Evolutionary conservation across 768 basidiomycete species (phyloP), one percentile per base, ranked within the genome.

Genomic region (Leccinum subgranulosum): DNA sequence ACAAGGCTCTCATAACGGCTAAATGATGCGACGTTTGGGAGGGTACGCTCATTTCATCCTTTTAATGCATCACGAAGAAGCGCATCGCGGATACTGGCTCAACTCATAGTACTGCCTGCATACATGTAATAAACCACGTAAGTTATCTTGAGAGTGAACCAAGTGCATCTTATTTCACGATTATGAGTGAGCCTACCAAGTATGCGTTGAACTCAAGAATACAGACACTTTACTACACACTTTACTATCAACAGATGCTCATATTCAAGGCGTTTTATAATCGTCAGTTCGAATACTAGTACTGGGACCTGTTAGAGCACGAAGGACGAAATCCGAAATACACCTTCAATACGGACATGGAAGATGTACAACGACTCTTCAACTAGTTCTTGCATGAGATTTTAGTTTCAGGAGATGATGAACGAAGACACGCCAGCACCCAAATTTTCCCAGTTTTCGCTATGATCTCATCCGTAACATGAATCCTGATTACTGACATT

Each of bases 1-100:
- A 77, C 56, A 79, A 79, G 57, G 69, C 76, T 48, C 60, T 73
- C 21, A 55, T 78, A 48, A 60, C 67, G 45, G 54, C 67, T 17
- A 52, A 48, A 25, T 71, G 57, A 70, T 19, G 71, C 12, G 15
- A 31, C 55, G 34, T 49, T 28, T 51, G 48, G 9, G 54, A 56
- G 53, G 54, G 57, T 55, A 33, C 52, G 61, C 53, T 56, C 25
- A 8, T 27, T 56, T 55, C 36, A 14, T 57, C 50, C 25, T 45
- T 53, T 50, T 7, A 23, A 31, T 23, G n/a, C 48, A 29, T 25
- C 21, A 23, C n/a, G 21, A 49, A 59, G n/a, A 31, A 29, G 14
- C 39, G n/a, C 34, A 43, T 43, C 41, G 41, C n/a, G 11, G 41
- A 43, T 47, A 5, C 21, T 34, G 36, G 19, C 25, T 47, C 36